These are phyloP conservation scores for Hansfordia pulvinata DNA, from an alignment of 2,329 filamentous ascomycete genomes.

Conservation along the genomic window DNA sequence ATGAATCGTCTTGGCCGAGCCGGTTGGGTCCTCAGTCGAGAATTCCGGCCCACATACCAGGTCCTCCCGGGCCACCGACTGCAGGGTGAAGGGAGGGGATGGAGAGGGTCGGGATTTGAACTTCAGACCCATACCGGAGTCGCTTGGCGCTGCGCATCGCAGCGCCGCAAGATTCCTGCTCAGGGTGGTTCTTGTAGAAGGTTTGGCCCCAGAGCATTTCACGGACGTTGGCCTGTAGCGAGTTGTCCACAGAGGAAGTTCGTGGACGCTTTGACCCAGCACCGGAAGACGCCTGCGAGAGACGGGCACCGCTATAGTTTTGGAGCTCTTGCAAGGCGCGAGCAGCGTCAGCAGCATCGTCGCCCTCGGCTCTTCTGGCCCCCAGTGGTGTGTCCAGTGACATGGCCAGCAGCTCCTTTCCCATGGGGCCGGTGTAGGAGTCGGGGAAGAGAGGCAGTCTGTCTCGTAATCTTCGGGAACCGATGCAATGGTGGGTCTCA, in stretches of 20 bases:
- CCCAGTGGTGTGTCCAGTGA: conserved; percentile 32
- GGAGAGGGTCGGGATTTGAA: conserved; percentile 27
- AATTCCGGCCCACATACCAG: conserved; percentile 56
- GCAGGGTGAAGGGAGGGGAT: conserved; percentile 33
- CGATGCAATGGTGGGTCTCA: conserved; percentile 38
- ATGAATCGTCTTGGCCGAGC: too few relatives aligned
- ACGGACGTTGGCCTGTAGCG: conserved; percentile 55
- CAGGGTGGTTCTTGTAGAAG: conserved; percentile 17
- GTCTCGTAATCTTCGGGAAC: conserved; percentile 44
- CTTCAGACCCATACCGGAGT: conserved; percentile 52
- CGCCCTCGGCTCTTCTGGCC: conserved; percentile 30
- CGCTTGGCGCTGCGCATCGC: too few relatives aligned
- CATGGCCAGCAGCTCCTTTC: conserved; percentile 35
- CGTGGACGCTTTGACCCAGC: conserved; percentile 45
- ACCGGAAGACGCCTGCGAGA: conserved; percentile 20
- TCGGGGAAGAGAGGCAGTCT: conserved; percentile 38
- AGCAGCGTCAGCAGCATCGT: conserved; percentile 40
- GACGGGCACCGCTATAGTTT: conserved; percentile 24
- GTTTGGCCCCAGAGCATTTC: conserved; percentile 42
- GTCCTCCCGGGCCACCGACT: conserved; percentile 35
- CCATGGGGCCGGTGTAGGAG: conserved; percentile 37
- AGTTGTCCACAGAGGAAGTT: conserved; percentile 41
- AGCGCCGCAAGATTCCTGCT: conserved; percentile 23
- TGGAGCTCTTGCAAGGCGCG: conserved; percentile 47
- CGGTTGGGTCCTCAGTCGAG: conserved; percentile 30